phyloP scores from a whole-genome alignment of 495 filamentous ascomycete genomes.

The Penicillium flavigenum region DNA sequence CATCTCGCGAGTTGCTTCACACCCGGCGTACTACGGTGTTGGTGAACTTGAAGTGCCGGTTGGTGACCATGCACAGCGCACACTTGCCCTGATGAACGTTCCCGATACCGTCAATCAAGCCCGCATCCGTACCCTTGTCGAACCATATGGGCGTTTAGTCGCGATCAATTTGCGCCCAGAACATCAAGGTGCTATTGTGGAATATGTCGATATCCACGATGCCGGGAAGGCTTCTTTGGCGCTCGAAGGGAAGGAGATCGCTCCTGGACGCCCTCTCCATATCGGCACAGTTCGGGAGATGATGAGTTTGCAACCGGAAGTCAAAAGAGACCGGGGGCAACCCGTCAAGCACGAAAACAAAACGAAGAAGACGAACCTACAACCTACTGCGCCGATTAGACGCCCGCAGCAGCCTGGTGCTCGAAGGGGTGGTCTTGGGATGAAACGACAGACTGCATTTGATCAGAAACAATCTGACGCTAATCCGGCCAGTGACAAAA shows the following conservation, averaged over 20 bases:
- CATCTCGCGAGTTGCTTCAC: slow-evolving; percentile 38
- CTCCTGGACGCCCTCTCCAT: slow-evolving; percentile 59
- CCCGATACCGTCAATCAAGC: slow-evolving; percentile 67
- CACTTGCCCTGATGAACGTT: slow-evolving; percentile 57
- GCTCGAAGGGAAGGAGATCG: slow-evolving; percentile 70
- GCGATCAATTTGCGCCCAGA: slow-evolving; percentile 64
- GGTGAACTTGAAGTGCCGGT: slow-evolving; percentile 29
- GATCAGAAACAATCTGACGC: slow-evolving; percentile 3
- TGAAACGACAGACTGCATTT: slow-evolving; percentile 48
- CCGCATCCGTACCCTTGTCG: slow-evolving; percentile 58
- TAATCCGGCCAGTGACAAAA: slow-evolving; percentile 35
- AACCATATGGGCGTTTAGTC: slow-evolving; percentile 55
- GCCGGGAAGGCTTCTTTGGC: slow-evolving; percentile 74
- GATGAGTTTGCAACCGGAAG: slow-evolving; percentile 58
- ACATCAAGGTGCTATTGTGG: slow-evolving; percentile 84
- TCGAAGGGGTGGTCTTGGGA: slow-evolving; percentile 51
- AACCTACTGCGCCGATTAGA: slow-evolving; percentile 52
- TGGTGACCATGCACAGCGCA: slow-evolving; percentile 52
- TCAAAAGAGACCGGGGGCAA: slow-evolving; percentile 49
- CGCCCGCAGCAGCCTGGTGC: slow-evolving; percentile 56
- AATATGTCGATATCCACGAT: slow-evolving; percentile 67
- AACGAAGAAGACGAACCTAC: slow-evolving; percentile 42
- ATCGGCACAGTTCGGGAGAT: slow-evolving; percentile 71
- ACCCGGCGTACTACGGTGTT: slow-evolving; percentile 39
- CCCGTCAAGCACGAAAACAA: slow-evolving; percentile 40